phyloP scores from a whole-genome alignment of 2,329 filamentous ascomycete species.

The Fusarium subtropicale region DNA sequence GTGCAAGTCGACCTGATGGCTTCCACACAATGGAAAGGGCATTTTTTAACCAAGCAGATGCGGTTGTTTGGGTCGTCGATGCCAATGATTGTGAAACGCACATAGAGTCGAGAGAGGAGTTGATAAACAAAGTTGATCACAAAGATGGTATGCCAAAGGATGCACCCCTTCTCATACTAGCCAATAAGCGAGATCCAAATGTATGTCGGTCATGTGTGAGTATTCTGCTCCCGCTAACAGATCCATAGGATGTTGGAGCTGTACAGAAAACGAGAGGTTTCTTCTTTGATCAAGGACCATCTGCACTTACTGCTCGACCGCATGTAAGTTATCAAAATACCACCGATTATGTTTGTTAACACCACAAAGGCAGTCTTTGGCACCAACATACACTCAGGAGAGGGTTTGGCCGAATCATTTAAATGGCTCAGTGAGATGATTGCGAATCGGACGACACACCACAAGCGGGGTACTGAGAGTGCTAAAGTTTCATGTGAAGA shows the following conservation, averaged over 20 bases:
- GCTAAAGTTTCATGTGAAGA: not conserved
- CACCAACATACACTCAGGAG: not conserved
- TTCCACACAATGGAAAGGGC: not conserved
- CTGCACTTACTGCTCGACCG: not conserved
- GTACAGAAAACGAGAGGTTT: not conserved
- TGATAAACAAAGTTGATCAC: not conserved
- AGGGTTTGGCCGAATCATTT: not conserved
- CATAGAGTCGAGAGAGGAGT: conserved; percentile 3
- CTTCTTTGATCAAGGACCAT: not conserved
- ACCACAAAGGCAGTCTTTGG: not conserved
- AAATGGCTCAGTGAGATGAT: not conserved
- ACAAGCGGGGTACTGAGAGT: not conserved
- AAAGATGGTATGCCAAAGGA: not conserved
- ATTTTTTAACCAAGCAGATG: not conserved
- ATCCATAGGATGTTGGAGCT: not conserved
- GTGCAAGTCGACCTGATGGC: not conserved
- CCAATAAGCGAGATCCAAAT: not conserved
- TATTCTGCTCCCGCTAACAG: accelerated
- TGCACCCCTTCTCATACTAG: conserved; percentile 1
- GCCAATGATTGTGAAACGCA: not conserved
- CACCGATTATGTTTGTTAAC: not conserved
- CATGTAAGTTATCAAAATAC: not conserved
- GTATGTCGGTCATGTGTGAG: not conserved
- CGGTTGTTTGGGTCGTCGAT: conserved; percentile 3
- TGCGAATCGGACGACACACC: not conserved